Evolutionary conservation across 495 filamentous ascomycete genomes (phyloP), one percentile per base, ranked within the genome.

Genomic region (Tuber aestivum): DNA sequence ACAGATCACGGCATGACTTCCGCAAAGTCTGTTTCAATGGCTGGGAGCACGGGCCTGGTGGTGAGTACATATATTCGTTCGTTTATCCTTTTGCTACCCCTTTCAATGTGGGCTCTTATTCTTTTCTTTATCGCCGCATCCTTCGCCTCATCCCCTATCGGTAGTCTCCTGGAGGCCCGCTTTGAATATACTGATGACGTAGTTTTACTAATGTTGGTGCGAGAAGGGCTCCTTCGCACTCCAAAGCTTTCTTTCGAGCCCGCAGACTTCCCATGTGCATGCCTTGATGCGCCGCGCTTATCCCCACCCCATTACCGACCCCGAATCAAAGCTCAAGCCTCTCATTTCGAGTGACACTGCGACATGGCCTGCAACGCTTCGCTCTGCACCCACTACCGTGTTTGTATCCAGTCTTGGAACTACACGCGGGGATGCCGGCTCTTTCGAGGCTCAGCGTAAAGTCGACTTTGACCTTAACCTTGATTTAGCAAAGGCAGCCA

Each of bases 381-480:
- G 85, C 18, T 83, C 85, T 5, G 91, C 91, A 0, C 72, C 86
- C 0, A 92, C 91, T 0, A 83, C 85, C 2, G 86, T 89, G 69
- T 89, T 92, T 80, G 86, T 92, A 75, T 91, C 91, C 0, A 85
- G 89, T 23, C 85, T 94, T 35, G 92, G 86, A 70, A 93, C 91
- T 1, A 93, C 92, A 8, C 86, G 88, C 32, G 87, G 78, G 0
- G 86, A 87, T 44, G 92, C 91, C 0, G 92, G 92, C 41, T 88
- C 91, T 65, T 87, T 93, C 76, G 88, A 88, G 45, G 90, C 91
- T 78, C 92, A 94, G 83, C 89, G 91, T 81, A 92, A 92, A 79
- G 89, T 94, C 50, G 92, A 94, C 83, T 88, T 92, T 83, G 91
- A 91, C 81, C 85, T 93, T 41, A 92, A 93, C 83, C 82, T 94